phyloP scores from a whole-genome alignment of 75 land plant genomes.

The Pinus taeda region DNA sequence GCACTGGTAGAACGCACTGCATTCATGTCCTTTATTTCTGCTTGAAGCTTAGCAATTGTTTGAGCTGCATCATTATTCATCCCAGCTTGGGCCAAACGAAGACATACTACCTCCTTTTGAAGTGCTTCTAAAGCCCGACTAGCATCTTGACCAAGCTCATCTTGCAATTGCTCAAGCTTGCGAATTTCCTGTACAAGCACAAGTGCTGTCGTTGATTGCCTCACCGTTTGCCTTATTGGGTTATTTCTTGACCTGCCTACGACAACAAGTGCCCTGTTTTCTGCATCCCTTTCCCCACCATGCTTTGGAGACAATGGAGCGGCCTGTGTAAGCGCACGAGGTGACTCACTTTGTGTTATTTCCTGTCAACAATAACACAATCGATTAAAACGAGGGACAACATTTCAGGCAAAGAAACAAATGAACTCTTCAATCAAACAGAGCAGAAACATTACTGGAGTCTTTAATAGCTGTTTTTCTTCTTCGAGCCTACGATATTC shows the following conservation, averaged over 20 bases:
- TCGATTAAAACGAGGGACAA: background rate
- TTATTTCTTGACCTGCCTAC: conserved; percentile 24
- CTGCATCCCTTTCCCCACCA: background rate
- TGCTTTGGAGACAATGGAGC: conserved; percentile 32
- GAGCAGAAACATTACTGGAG: background rate
- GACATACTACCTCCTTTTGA: conserved; percentile 93
- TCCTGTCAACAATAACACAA: conserved; percentile 16
- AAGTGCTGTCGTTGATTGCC: conserved; percentile 58
- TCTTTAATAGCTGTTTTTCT: conserved; percentile 35
- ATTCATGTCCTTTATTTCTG: conserved; percentile 74
- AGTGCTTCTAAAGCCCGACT: conserved; percentile 85
- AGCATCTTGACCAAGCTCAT: conserved; percentile 97
- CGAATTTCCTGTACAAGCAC: conserved; percentile 94
- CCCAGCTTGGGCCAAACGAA: conserved; percentile 66
- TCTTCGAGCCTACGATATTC: conserved; percentile 55
- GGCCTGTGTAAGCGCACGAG: conserved; percentile 34
- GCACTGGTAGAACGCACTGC: conserved; percentile 14
- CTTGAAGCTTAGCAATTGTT: conserved; percentile 90
- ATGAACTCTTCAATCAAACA: background rate
- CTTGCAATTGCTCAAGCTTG: conserved; percentile 90
- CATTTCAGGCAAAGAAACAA: background rate
- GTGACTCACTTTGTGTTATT: conserved; percentile 26
- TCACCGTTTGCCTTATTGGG: conserved; percentile 38
- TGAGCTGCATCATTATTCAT: conserved; percentile 92
- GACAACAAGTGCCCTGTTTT: conserved; percentile 11